Conservation (phyloP, 176 grass and related monocot genomes). For the Carex kokanica region DNA sequence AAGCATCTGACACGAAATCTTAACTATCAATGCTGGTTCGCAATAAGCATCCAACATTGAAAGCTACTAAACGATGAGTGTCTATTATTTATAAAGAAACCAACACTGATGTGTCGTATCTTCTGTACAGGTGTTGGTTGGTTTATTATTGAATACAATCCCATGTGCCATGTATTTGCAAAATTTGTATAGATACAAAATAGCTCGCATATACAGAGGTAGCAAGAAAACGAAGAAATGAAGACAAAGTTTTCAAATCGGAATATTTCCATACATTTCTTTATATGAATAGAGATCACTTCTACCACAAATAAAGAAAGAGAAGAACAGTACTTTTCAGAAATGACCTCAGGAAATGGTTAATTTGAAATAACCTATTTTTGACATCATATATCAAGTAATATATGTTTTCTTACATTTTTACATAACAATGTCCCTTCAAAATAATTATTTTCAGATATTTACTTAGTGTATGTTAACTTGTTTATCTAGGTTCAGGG, state of each 20-base stretch:
- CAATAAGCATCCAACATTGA: too few species aligned
- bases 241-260: neutral
- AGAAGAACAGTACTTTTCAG: neutral
- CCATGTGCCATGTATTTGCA: neutral
- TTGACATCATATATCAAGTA: neutral
- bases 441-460: neutral
- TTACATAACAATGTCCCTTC: neutral
- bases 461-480: neutral
- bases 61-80: too few species aligned
- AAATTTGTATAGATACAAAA: neutral
- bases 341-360: neutral
- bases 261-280: neutral
- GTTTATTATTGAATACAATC: neutral
- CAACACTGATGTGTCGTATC: too few species aligned
- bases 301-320: neutral
- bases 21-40: too few species aligned
- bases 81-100: too few species aligned
- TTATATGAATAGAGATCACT: neutral
- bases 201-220: neutral
- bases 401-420: neutral
- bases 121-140: neutral
- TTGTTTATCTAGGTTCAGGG: neutral
- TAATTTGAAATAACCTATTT: neutral
- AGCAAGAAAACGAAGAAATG: neutral
- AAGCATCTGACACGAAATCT: too few species aligned